These are phyloP conservation scores for Pelargonium citronellum DNA, from an alignment of 441 rosid genomes.

Conservation along the genomic window DNA sequence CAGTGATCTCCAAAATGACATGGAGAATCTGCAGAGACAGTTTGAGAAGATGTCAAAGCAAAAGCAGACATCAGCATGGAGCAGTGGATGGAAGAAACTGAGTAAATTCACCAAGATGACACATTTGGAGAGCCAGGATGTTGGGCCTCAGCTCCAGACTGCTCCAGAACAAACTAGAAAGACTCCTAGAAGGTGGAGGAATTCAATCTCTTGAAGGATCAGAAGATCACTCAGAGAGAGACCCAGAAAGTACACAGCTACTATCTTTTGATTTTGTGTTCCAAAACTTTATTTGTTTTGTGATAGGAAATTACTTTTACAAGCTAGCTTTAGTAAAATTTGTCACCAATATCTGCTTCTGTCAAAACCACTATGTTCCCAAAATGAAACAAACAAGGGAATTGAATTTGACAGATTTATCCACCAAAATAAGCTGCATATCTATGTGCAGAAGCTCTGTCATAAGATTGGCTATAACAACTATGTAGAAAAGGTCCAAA, in stretches of 20 bases:
- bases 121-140: constrained; percentile 47
- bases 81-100: constrained; percentile 86
- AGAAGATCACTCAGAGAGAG: not conserved
- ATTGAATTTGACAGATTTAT: too few relatives aligned
- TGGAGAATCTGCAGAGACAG: constrained; percentile 80
- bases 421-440: too few relatives aligned
- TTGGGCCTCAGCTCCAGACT: constrained; percentile 42
- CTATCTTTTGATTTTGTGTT: constrained; percentile 16
- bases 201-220: constrained; percentile 63
- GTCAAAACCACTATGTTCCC: too few relatives aligned
- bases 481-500: too few relatives aligned
- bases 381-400: too few relatives aligned
- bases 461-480: too few relatives aligned
- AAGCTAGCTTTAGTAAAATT: not conserved
- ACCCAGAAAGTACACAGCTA: not conserved
- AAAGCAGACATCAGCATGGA: constrained; percentile 72
- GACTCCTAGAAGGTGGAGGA: constrained; percentile 91
- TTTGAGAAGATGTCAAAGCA: constrained; percentile 67
- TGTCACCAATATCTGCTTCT: not conserved
- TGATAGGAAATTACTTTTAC: not conserved
- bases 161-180: constrained; percentile 50
- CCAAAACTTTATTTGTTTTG: not conserved
- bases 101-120: constrained; percentile 71
- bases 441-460: too few relatives aligned
- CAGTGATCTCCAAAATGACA: constrained; percentile 73